These are phyloP conservation scores for Fusarium sp. DNA, from an alignment of 2,329 filamentous ascomycete genomes.

Conservation along the genomic window DNA sequence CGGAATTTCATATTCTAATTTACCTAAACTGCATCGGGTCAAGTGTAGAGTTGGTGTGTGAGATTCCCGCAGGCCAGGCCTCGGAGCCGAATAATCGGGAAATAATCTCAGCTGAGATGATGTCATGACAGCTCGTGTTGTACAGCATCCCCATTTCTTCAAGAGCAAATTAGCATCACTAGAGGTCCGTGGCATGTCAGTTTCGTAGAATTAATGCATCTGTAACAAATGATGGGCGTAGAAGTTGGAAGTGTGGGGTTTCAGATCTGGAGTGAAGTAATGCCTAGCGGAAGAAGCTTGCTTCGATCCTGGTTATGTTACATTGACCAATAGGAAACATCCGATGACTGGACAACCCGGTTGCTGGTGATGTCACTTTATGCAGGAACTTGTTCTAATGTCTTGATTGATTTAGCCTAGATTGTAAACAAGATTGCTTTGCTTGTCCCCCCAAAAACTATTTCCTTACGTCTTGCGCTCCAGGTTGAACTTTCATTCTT, in stretches of 20 bases:
- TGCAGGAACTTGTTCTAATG: slow-evolving; percentile 41
- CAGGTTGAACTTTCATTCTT: background rate
- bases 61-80: slow-evolving; percentile 6
- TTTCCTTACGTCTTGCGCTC: slow-evolving; percentile 6
- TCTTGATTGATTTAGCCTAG: slow-evolving; percentile 10
- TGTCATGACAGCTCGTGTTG: slow-evolving; percentile 35
- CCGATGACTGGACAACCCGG: slow-evolving; percentile 18
- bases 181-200: background rate
- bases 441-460: slow-evolving; percentile 6
- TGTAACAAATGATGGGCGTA: slow-evolving; percentile 26
- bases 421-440: slow-evolving; percentile 29
- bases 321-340: slow-evolving; percentile 26
- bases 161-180: slow-evolving; percentile 1
- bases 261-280: background rate
- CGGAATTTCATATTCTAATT: background rate
- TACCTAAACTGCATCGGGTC: slow-evolving; percentile 2
- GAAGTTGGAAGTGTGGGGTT: slow-evolving; percentile 16
- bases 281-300: slow-evolving; percentile 24
- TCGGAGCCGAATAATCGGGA: slow-evolving; percentile 26
- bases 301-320: slow-evolving; percentile 18
- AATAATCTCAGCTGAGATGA: slow-evolving; percentile 17
- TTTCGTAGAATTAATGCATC: slow-evolving; percentile 14
- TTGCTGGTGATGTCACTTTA: slow-evolving; percentile 40
- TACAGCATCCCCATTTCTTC: slow-evolving; percentile 2
- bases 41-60: slow-evolving; percentile 22